A percentile compares a stretch with the other conserved stretches of the same genome.
Evolutionary conservation across 306 rosid genomes (phyloP).

Genomic region (Prunus campanulata): DNA sequence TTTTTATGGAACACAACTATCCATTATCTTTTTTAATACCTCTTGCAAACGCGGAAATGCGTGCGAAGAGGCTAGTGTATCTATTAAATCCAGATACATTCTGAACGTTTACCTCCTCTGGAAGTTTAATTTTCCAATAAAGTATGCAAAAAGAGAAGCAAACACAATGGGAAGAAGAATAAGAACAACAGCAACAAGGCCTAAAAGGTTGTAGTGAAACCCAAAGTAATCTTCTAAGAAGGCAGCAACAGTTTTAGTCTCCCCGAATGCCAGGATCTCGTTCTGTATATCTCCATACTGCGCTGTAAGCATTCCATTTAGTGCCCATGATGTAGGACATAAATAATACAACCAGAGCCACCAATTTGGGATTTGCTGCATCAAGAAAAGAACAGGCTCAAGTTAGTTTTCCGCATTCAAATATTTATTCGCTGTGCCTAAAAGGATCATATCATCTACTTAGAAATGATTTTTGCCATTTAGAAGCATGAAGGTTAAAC

Average conservation of each 20-base stretch:
- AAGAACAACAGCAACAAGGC: slow-evolving; percentile 39
- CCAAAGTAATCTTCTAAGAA: slow-evolving; percentile 59
- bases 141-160: slow-evolving; percentile 48
- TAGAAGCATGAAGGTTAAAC: neutral
- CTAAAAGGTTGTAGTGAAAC: slow-evolving; percentile 37
- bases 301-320: slow-evolving; percentile 59
- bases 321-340: slow-evolving; percentile 58
- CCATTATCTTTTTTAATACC: too few species aligned
- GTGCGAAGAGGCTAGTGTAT: neutral
- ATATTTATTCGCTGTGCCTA: neutral
- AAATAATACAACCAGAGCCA: slow-evolving; percentile 70
- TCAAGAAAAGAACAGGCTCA: slow-evolving; percentile 18
- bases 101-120: slow-evolving; percentile 37
- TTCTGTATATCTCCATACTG: slow-evolving; percentile 52
- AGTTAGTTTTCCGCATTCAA: neutral
- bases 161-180: slow-evolving; percentile 36
- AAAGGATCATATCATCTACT: neutral
- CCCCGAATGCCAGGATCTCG: slow-evolving; percentile 41
- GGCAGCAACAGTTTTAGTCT: slow-evolving; percentile 33
- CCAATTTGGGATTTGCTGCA: slow-evolving; percentile 72
- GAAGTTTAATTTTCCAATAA: slow-evolving; percentile 51
- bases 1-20: too few species aligned
- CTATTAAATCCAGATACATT: neutral
- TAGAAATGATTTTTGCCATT: neutral
- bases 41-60: too few species aligned